Evolutionary conservation across 2,329 filamentous ascomycete genomes (phyloP).

Genomic region (Ceratocystis alfenasii): DNA sequence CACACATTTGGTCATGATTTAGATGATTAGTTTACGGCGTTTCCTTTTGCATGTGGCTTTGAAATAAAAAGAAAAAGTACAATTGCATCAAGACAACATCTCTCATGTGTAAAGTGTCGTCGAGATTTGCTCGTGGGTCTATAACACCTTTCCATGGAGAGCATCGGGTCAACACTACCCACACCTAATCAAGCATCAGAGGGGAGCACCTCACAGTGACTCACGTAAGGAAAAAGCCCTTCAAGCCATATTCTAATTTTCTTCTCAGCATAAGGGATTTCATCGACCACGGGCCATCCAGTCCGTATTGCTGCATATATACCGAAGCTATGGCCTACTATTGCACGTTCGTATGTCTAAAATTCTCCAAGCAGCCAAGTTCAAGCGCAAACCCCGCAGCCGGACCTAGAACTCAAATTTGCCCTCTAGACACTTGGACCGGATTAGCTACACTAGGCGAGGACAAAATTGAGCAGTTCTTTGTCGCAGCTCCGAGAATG

Average conservation of each 20-base stretch:
- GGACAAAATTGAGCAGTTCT: background rate
- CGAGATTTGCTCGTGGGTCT: background rate
- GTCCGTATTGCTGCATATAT: background rate
- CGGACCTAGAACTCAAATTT: background rate
- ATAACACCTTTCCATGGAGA: background rate
- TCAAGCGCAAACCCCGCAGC: constrained; percentile 1
- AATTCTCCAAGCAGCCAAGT: background rate
- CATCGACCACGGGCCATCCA: background rate
- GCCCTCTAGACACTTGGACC: background rate
- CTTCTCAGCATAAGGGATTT: background rate
- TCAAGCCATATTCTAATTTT: background rate
- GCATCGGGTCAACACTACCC: background rate
- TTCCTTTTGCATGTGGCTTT: constrained; percentile 13
- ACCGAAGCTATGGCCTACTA: background rate
- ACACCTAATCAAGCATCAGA: background rate
- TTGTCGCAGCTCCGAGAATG: background rate
- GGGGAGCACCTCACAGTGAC: background rate
- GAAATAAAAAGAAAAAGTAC: constrained; percentile 11
- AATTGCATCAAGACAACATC: constrained; percentile 8
- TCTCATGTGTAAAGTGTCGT: background rate
- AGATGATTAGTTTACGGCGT: constrained; percentile 19
- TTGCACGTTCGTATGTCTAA: no score
- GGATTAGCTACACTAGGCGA: background rate
- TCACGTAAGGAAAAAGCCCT: background rate
- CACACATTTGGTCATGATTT: constrained; percentile 20